Conservation (phyloP, 192 early-diverging fungal species). For the Thamnidium elegans region DNA sequence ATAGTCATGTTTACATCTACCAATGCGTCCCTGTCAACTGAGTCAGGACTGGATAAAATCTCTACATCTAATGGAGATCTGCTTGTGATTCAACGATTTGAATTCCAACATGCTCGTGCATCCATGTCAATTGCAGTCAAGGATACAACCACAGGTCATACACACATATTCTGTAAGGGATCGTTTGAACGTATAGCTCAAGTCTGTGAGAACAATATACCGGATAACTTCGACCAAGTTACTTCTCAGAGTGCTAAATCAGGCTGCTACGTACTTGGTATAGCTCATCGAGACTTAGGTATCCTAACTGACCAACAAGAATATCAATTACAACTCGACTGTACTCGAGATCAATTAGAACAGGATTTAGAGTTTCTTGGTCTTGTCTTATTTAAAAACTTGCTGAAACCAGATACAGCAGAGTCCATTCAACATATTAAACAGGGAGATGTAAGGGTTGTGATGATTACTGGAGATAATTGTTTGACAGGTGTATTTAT, state of each 20-base stretch:
- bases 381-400: conserved; percentile 73
- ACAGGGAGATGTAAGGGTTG: conserved; percentile 60
- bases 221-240: conserved; percentile 51
- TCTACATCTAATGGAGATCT: conserved; percentile 24
- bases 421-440: conserved; percentile 66
- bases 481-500: conserved; percentile 72
- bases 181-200: conserved; percentile 70
- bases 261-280: conserved; percentile 74
- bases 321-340: conserved; percentile 20
- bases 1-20: conserved; percentile 64
- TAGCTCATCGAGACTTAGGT: conserved; percentile 54
- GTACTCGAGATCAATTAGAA: conserved; percentile 61
- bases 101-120: conserved; percentile 65
- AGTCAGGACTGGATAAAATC: conserved; percentile 39
- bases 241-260: conserved; percentile 56
- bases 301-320: conserved; percentile 34
- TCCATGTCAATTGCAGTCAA: conserved; percentile 68
- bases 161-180: conserved; percentile 66
- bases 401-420: conserved; percentile 69
- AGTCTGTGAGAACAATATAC: conserved; percentile 45
- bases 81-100: conserved; percentile 63
- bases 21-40: conserved; percentile 34
- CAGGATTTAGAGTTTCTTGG: conserved; percentile 52
- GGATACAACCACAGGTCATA: conserved; percentile 46
- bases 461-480: conserved; percentile 87